Evolutionary conservation across 2,329 filamentous ascomycete species (phyloP).

Genomic region (Rutstroemia sp.): DNA sequence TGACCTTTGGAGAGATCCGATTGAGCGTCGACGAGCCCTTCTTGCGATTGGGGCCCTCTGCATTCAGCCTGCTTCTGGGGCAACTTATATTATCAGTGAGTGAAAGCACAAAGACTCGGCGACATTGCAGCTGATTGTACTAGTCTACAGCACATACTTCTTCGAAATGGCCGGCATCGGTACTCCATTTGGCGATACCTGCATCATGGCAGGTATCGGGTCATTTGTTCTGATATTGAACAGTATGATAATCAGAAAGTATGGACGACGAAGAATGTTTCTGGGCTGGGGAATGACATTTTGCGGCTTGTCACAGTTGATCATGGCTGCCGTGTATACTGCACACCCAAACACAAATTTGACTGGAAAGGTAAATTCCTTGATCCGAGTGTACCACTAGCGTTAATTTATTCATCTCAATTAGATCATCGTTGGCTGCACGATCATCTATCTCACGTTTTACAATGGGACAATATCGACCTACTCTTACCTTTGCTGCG

Average conservation of each 20-base stretch:
- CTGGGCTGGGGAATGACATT: constrained; percentile 42
- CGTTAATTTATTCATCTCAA: not conserved
- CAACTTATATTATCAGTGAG: constrained; percentile 49
- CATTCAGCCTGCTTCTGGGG: constrained; percentile 45
- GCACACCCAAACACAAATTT: constrained; percentile 31
- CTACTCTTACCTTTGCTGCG: constrained; percentile 50
- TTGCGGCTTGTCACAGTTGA: constrained; percentile 47
- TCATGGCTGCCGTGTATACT: constrained; percentile 45
- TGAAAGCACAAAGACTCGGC: not conserved
- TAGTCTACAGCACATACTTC: constrained; percentile 51
- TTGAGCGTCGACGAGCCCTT: constrained; percentile 44
- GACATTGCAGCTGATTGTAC: not conserved
- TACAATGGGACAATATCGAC: constrained; percentile 30
- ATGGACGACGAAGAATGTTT: constrained; percentile 46
- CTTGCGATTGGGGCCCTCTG: constrained; percentile 41
- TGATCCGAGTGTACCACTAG: not conserved
- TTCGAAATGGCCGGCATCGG: constrained; percentile 51
- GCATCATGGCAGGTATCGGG: constrained; percentile 46
- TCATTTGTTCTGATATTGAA: constrained; percentile 49
- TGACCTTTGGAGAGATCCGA: constrained; percentile 43
- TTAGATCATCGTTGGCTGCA: constrained; percentile 41
- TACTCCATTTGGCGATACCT: constrained; percentile 48
- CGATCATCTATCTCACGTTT: constrained; percentile 25
- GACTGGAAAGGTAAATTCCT: constrained; percentile 32
- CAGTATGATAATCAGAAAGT: constrained; percentile 43